Conservation (phyloP, 768 basidiomycete species). For the Leccinum variicolor region DNA sequence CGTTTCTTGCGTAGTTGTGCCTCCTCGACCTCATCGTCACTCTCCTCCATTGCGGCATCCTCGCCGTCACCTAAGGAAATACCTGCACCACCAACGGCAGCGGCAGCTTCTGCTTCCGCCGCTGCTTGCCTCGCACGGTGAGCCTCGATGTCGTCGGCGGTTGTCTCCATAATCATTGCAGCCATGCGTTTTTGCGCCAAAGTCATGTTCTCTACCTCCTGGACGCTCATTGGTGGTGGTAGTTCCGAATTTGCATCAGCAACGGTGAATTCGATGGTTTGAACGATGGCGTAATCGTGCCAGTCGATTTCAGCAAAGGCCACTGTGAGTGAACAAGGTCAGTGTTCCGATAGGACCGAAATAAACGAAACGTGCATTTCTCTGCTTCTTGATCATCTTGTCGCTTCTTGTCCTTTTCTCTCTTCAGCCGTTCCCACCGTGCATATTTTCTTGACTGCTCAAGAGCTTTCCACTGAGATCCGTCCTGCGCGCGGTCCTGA, state of each 20-base stretch:
- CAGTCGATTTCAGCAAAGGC: conserved; percentile 98
- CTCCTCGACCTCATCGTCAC: conserved; percentile 79
- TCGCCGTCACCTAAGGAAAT: conserved; percentile 43
- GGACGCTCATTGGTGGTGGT: conserved; percentile 94
- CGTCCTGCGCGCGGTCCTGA: conserved; percentile 63
- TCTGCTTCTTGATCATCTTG: conserved; percentile 93
- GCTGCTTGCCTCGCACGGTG: conserved; percentile 79
- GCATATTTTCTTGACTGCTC: conserved; percentile 75
- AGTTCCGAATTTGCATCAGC: conserved; percentile 89
- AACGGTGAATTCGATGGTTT: conserved; percentile 95
- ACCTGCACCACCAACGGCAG: conserved; percentile 68
- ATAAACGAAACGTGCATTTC: conserved; percentile 52
- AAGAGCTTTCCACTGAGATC: conserved; percentile 73
- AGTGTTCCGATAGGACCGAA: neutral
- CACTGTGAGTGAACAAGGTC: conserved; percentile 39
- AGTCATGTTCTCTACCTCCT: conserved; percentile 95
- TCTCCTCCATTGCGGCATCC: conserved; percentile 73
- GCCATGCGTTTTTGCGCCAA: conserved; percentile 97
- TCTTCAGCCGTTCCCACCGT: conserved; percentile 83
- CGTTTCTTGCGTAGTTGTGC: conserved; percentile 55
- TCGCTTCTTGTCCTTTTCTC: conserved; percentile 81
- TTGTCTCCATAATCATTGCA: conserved; percentile 96
- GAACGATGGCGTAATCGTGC: conserved; percentile 98
- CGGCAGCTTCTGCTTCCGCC: conserved; percentile 80
- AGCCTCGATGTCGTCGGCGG: conserved; percentile 82